These are phyloP conservation scores for Cymbidium sinense DNA, from an alignment of 106 monocot genomes.

Conservation along the genomic window DNA sequence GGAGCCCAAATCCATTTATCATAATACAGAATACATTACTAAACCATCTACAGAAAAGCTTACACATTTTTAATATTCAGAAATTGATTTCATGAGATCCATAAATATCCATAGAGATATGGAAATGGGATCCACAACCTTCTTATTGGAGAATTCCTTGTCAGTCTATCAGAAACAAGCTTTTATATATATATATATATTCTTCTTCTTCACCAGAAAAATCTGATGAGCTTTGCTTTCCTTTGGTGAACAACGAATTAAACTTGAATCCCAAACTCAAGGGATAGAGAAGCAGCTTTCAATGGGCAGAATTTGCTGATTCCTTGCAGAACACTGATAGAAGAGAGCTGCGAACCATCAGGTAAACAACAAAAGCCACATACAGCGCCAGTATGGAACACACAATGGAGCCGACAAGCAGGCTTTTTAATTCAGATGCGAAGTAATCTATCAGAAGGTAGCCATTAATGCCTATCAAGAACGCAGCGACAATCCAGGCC, in stretches of 20 bases:
- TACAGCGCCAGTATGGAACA: constrained; percentile 21
- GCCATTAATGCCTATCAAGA: constrained; percentile 46
- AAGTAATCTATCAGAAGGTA: constrained; percentile 53
- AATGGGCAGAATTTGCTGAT: neutral
- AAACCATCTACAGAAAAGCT: neutral
- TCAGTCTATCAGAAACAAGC: neutral
- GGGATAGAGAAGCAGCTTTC: neutral
- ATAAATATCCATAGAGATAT: neutral
- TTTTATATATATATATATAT: too few species aligned
- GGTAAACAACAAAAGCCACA: constrained; percentile 33
- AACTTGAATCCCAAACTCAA: neutral
- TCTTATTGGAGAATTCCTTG: neutral
- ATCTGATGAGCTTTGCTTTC: too few species aligned
- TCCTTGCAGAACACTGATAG: neutral
- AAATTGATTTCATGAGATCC: neutral
- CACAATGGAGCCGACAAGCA: constrained; percentile 19
- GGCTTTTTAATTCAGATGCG: constrained; percentile 28
- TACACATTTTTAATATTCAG: neutral
- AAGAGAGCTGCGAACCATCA: constrained; percentile 16
- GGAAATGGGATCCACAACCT: neutral
- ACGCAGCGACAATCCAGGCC: constrained; percentile 40
- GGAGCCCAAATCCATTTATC: neutral
- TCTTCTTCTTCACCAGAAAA: neutral
- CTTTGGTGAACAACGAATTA: too few species aligned
- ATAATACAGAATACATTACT: neutral